A percentile compares a stretch with the other conserved stretches of the same genome.
Evolutionary conservation across 495 filamentous ascomycete genomes (phyloP).

Genomic region (Podospora appendiculata): DNA sequence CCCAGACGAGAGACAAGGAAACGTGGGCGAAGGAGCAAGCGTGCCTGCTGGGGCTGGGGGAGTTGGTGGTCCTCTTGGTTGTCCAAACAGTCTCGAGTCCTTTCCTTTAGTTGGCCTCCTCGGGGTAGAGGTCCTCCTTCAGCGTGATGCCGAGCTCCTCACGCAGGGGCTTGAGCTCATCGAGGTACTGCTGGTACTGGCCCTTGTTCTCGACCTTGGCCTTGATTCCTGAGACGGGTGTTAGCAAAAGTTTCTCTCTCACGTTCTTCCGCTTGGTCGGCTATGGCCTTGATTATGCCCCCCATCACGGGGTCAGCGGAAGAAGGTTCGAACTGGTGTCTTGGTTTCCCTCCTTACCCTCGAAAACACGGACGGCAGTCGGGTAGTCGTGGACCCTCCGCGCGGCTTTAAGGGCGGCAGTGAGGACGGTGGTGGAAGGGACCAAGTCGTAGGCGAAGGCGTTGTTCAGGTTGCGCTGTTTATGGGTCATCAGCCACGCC

Average conservation of each 20-base stretch:
- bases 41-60: too few relatives aligned
- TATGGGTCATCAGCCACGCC: not conserved
- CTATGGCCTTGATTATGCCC: not conserved
- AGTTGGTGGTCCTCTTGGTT: not conserved
- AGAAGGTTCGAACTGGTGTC: not conserved
- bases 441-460: constrained; percentile 99
- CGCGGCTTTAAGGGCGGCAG: constrained; percentile 83
- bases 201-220: constrained; percentile 97
- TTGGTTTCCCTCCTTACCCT: constrained; percentile 78
- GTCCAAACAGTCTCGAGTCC: not conserved
- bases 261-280: not conserved
- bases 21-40: too few relatives aligned
- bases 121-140: constrained; percentile 92
- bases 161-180: constrained; percentile 82
- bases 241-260: not conserved
- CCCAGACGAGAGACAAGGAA: too few relatives aligned
- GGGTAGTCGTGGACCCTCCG: constrained; percentile 97
- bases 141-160: constrained; percentile 88
- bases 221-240: constrained; percentile 69
- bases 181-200: constrained; percentile 97
- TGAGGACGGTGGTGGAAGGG: constrained; percentile 84
- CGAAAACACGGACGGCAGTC: constrained; percentile 94
- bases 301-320: too few relatives aligned
- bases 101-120: constrained; percentile 42
- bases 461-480: constrained; percentile 97